Evolutionary conservation across 2,329 filamentous ascomycete species (phyloP), one percentile per base, ranked within the genome.

Genomic region (Neopestalotiopsis clavispora): DNA sequence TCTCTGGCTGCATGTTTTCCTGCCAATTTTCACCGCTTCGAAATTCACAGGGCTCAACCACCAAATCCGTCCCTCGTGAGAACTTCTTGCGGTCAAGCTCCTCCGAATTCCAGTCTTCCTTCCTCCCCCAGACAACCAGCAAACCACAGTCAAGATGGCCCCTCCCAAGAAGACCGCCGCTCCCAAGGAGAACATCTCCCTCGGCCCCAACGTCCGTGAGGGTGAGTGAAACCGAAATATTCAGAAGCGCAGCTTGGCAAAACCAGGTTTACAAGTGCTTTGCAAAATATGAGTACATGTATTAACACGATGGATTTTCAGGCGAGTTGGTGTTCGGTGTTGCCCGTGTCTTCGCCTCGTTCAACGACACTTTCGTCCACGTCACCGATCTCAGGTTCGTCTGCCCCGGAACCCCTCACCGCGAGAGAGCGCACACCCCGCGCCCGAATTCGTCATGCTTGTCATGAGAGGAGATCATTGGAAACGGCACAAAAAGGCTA

Each of bases 281-380:
- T 6, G 28, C 10, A 67, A 32, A 62, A 32, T 66, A 52, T 28
- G n/a, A 45, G 23, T 4, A 28, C 10, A 17, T n/a, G 65, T 65
- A 17, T 52, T 69, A 14, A 67, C 58, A 52, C 56, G 70, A 66
- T 77, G 72, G 77, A 72, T 56, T 71, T 67, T 69, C 76, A 95
- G 94, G 94, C 87, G 94, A 97, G 88, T 93, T 97, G 85, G 94
- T 97, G 85, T 98, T 98, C 84, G 95, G 95, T 84, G 95, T 97
- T 87, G 95, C 95, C 84, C 94, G 95, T 84, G 98, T 98, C 89
- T 96, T 98, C 86, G 95, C 95, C 80, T 97, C 94, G 75, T 94
- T 94, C 90, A 94, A 94, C 87, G 92, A 94, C 81, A 94, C 92
- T 83, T 94, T 94, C 88, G 96, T 99, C 84, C 96, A 99, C 89